Conservation (phyloP, 257 asterid genomes). For the Paulownia fortunei region DNA sequence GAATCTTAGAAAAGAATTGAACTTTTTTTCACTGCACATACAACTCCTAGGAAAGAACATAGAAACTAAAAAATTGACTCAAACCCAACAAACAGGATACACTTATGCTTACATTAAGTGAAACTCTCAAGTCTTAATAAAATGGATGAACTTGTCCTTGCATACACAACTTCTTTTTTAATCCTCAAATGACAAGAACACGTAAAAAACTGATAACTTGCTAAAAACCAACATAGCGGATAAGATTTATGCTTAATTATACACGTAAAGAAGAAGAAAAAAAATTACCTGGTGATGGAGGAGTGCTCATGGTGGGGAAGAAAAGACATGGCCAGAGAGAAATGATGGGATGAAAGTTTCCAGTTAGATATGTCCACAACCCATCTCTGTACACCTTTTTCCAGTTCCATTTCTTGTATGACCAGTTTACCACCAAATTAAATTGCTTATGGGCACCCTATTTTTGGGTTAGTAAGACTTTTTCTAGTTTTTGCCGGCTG, state of each 20-base stretch:
- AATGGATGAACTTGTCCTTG: background rate
- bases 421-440: background rate
- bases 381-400: slow-evolving; percentile 75
- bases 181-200: background rate
- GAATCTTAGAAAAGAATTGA: background rate
- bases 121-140: background rate
- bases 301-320: slow-evolving; percentile 68
- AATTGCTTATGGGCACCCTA: background rate
- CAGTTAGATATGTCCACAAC: slow-evolving; percentile 65
- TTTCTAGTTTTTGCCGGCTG: background rate
- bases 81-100: background rate
- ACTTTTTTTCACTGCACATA: background rate
- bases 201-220: background rate
- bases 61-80: background rate
- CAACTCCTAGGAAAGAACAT: background rate
- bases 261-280: background rate
- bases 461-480: background rate
- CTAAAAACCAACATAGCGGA: background rate
- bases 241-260: background rate
- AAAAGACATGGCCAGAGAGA: slow-evolving; percentile 51
- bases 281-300: slow-evolving; percentile 64
- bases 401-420: slow-evolving; percentile 45
- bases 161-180: background rate
- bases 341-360: slow-evolving; percentile 64
- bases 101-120: background rate